Conservation (phyloP, 345 rosid species). For the Moricandia arvensis region DNA sequence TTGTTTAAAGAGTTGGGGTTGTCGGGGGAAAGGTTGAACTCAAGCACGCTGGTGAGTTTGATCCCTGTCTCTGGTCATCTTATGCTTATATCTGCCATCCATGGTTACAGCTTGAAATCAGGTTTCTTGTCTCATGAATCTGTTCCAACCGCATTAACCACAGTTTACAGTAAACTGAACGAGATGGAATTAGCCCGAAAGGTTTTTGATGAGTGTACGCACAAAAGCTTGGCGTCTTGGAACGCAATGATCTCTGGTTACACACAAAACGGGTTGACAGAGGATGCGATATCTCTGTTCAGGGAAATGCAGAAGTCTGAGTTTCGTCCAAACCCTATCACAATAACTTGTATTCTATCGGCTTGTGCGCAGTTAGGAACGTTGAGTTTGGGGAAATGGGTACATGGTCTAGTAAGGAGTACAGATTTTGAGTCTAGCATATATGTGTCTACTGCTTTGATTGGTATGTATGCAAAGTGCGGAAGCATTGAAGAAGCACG, state of each 20-base stretch:
- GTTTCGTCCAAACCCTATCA: slow-evolving; percentile 60
- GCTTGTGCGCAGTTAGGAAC: slow-evolving; percentile 83
- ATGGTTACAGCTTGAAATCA: slow-evolving; percentile 54
- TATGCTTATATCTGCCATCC: slow-evolving; percentile 49
- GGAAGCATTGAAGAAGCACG: slow-evolving; percentile 71
- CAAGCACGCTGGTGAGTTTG: slow-evolving; percentile 66
- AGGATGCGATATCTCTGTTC: slow-evolving; percentile 63
- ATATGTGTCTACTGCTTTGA: slow-evolving; percentile 68
- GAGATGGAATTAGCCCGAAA: slow-evolving; percentile 56
- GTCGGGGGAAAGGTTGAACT: slow-evolving; percentile 48
- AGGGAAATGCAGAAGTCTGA: slow-evolving; percentile 56
- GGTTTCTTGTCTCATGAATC: slow-evolving; percentile 49
- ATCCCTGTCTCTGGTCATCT: slow-evolving; percentile 68
- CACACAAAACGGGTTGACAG: slow-evolving; percentile 72
- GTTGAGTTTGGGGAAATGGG: slow-evolving; percentile 70
- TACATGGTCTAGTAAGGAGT: slow-evolving; percentile 51
- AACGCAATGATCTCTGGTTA: slow-evolving; percentile 85
- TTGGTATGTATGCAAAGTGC: slow-evolving; percentile 85
- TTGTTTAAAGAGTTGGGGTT: slow-evolving; percentile 53
- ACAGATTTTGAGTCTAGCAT: slow-evolving; percentile 56
- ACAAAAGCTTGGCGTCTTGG: slow-evolving; percentile 75
- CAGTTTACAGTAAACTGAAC: slow-evolving; percentile 62
- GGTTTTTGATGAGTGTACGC: slow-evolving; percentile 53
- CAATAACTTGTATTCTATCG: slow-evolving; percentile 67
- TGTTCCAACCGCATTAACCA: slow-evolving; percentile 60